Base-by-base conservation (phyloP, 352 stramenopile genomes). In the Phytophthora colocasiae region DNA sequence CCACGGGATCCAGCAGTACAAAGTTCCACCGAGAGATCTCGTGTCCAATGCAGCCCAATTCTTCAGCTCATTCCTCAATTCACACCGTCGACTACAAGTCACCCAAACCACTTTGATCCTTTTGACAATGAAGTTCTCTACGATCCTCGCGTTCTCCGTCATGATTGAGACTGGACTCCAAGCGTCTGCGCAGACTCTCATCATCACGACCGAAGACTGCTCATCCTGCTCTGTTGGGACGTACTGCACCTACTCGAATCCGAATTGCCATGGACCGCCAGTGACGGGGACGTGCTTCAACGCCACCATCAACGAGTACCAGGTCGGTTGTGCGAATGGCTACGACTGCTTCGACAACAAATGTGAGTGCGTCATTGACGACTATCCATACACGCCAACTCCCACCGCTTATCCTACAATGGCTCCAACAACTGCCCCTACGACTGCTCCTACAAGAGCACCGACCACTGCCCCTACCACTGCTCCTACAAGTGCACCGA, bases 291-390 rank as follows among this genome's bases (percentile, higher is more conserved):
- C 47, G 24, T 75, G 67, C 51, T 71, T 68, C 36, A 75, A 71
- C 45, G 31, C 48, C 15, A 75, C 63, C 17, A 68, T 60, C 40
- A 64, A 45, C 50, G 61, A 70, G 19, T 74, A 66, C 49, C 60
- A 70, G 19, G 19, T 44, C 19, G 62, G 60, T 11, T 74, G 66
- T 47, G 41, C 32, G 5, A 50, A 66, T 2, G 66, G 67, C 19
- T 75, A 65, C 51, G 67, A 75, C 15, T 75, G 67, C 62, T 61
- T 58, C 24, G 55, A 75, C 39, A 68, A 66, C 50, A 44, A 61
- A 51, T 75, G 67, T 27, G 50, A 71, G 31, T 75, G 67, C 17
- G 52, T 75, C 26, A 68, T 75, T 43, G 67, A 71, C 10, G 65
- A 73, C n/a, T 34, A 31, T 31, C 27, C 27, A 31, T 31, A 34